Evolutionary conservation across 495 filamentous ascomycete species (phyloP), one percentile per base, ranked within the genome.

Genomic region (Xylaria intraflava): DNA sequence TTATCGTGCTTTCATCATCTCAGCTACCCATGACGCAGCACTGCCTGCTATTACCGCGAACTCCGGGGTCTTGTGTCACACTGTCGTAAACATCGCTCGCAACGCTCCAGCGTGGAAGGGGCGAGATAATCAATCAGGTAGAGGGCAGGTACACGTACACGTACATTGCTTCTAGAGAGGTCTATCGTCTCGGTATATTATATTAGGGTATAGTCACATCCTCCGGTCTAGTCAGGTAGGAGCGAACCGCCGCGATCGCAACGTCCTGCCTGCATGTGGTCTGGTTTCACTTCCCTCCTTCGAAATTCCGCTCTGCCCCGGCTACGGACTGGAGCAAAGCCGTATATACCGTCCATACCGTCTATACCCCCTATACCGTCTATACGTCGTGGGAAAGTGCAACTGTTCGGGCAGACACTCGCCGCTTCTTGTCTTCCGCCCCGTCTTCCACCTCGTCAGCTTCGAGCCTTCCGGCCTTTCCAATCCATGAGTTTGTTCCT

Each of bases 21-120:
- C 53, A 53, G 49, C 47, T 54, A 48, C 49, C n/a, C 54, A 65
- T 65, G 62, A 65, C 60, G 62, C 62, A 60, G 48, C 55, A 54
- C 26, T 43, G 41, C 31, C 22, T 38, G 35, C 12, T 23, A 24
- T 19, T 53, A 3, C 42, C 46, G 40, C 53, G 31, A 46, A 20
- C 53, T 46, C 46, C 46, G 46, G 39, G 53, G 46, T 46, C 11
- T 49, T 58, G 61, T 65, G 54, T 58, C 59, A 65, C 62, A 41
- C 40, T 56, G 47, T 63, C 57, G 53, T 57, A 62, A 58, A 58
- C 57, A 59, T 58, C 56, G 55, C 40, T 46, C 55, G 55, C 38
- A 33, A 35, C 14, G n/a, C n/a, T n/a, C n/a, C 30, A 38, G 24
- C 40, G 23, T 24, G 6, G 16, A 31, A 36, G 17, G 47, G 53